phyloP scores from a whole-genome alignment of 2,329 filamentous ascomycete species.

The Fusarium equiseti region DNA sequence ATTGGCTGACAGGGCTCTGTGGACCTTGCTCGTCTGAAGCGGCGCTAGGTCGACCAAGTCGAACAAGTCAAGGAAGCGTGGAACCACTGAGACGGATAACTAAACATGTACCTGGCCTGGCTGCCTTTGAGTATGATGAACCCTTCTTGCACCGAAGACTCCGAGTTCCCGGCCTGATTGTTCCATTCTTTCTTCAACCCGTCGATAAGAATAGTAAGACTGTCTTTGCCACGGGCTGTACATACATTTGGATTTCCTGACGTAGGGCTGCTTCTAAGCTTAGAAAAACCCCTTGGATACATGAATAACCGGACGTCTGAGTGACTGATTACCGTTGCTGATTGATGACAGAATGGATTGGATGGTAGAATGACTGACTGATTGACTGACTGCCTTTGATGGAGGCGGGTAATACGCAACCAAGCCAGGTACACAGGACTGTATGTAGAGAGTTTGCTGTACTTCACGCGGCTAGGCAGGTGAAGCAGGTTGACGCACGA shows the following conservation, averaged over 20 bases:
- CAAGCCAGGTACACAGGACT: conserved; percentile 16
- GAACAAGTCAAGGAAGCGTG: conserved; percentile 28
- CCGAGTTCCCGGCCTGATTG: conserved; percentile 22
- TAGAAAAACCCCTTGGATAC: neutral
- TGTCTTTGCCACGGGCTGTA: neutral
- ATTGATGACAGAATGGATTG: neutral
- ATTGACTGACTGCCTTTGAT: conserved; percentile 3
- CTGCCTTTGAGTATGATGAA: conserved; percentile 15
- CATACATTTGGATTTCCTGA: neutral
- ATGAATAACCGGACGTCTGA: neutral
- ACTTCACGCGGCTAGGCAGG: conserved; percentile 15
- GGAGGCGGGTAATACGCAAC: conserved; percentile 19
- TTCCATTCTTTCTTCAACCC: neutral
- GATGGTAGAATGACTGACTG: neutral
- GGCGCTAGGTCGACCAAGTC: conserved; percentile 28
- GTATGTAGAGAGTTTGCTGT: neutral
- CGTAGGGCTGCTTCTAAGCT: neutral
- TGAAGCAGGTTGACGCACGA: conserved; percentile 33
- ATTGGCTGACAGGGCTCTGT: conserved; percentile 34
- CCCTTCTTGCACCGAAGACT: conserved; percentile 35
- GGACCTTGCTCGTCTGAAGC: conserved; percentile 30
- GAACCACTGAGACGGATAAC: conserved; percentile 33
- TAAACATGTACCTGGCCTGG: conserved; percentile 26
- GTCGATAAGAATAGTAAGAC: neutral
- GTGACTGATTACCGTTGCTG: neutral